Evolutionary conservation across 1,139 yeast species (phyloP).

Genomic region (Kluyveromyces marxianus): DNA sequence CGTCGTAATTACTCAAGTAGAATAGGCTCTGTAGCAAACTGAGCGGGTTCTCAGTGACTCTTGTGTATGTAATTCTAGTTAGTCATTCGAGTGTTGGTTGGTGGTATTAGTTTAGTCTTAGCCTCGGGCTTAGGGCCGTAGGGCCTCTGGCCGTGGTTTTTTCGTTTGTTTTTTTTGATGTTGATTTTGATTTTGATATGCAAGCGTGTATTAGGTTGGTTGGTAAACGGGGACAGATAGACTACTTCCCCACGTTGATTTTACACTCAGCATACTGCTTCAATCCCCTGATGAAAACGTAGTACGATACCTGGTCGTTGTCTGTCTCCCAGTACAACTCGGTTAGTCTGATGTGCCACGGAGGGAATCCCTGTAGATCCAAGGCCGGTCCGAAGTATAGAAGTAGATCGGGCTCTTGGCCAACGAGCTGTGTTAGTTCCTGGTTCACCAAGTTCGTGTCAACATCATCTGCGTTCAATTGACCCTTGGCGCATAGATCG

Average conservation of each 20-base stretch:
- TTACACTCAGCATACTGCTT: conserved; percentile 74
- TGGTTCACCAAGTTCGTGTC: conserved; percentile 67
- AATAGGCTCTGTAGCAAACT: too few species aligned
- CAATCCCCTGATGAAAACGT: conserved; percentile 78
- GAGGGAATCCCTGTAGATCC: conserved; percentile 92
- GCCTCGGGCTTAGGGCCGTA: too few species aligned
- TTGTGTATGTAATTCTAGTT: too few species aligned
- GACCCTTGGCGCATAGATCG: conserved; percentile 57
- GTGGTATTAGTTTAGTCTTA: too few species aligned
- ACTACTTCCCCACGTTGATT: conserved; percentile 76
- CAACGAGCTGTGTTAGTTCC: conserved; percentile 68
- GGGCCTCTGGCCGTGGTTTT: too few species aligned
- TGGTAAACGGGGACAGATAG: too few species aligned
- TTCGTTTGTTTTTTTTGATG: too few species aligned
- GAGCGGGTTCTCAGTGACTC: too few species aligned
- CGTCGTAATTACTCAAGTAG: too few species aligned
- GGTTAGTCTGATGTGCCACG: conserved; percentile 90
- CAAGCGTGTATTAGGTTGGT: too few species aligned
- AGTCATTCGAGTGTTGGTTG: too few species aligned
- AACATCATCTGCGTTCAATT: conserved; percentile 59
- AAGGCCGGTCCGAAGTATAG: conserved; percentile 78
- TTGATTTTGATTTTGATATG: too few species aligned
- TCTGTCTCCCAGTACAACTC: conserved; percentile 91
- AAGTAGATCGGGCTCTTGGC: conserved; percentile 84
- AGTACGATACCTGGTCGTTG: conserved; percentile 69